phyloP scores from a whole-genome alignment of 495 filamentous ascomycete species.

The Cenococcum geophilum region DNA sequence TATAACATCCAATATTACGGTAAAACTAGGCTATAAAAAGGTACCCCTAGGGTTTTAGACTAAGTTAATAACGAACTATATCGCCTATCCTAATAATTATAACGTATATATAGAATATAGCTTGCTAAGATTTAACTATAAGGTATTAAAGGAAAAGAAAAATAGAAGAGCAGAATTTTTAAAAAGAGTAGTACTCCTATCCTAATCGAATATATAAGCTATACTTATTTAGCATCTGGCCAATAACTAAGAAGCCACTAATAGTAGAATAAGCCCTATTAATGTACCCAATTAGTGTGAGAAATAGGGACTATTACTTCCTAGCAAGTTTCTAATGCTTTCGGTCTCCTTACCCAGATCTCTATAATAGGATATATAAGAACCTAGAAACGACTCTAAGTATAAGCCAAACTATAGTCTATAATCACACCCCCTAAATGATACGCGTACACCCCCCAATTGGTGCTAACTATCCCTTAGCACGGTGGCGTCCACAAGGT shows the following conservation, averaged over 20 bases:
- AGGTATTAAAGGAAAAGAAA: no score
- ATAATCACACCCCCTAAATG: no score
- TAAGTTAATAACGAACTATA: no score
- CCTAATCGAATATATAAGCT: constrained; percentile 17
- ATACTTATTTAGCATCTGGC: constrained; percentile 21
- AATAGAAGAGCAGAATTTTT: neutral
- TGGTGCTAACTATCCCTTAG: no score
- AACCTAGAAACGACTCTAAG: constrained; percentile 11
- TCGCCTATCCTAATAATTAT: no score
- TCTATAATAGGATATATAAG: constrained; percentile 12
- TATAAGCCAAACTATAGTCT: constrained; percentile 13
- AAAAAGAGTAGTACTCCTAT: neutral
- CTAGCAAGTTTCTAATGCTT: constrained; percentile 1
- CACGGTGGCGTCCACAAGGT: no score
- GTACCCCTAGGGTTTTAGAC: no score
- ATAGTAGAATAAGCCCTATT: constrained; percentile 11
- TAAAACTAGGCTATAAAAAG: no score
- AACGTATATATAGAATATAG: no score
- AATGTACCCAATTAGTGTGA: constrained; percentile 1
- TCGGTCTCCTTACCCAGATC: neutral
- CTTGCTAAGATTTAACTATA: no score
- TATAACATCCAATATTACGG: no score
- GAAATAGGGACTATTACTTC: neutral
- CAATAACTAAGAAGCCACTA: constrained; percentile 17
- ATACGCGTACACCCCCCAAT: no score